These are phyloP conservation scores for Yamadazyma insecticola DNA, from an alignment of 805 yeast genomes.

Conservation along the genomic window DNA sequence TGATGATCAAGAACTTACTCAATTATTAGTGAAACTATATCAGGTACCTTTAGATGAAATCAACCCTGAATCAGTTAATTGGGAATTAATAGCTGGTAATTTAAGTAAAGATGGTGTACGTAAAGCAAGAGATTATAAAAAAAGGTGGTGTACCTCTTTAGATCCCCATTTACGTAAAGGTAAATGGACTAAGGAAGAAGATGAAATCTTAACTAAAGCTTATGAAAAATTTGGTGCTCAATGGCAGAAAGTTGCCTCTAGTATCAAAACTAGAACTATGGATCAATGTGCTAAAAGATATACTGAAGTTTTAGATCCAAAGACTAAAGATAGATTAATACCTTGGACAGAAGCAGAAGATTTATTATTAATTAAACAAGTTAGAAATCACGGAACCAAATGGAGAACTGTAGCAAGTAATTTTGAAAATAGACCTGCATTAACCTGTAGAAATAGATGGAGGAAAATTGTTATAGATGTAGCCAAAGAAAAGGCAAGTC, in stretches of 20 bases:
- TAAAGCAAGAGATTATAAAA: constrained; percentile 77
- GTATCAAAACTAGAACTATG: constrained; percentile 81
- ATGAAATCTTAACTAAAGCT: constrained; percentile 57
- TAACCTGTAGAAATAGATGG: constrained; percentile 92
- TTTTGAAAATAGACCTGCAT: constrained; percentile 76
- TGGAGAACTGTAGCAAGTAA: constrained; percentile 79
- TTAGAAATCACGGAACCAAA: constrained; percentile 72
- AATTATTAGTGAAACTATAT: constrained; percentile 35
- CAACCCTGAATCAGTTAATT: constrained; percentile 43
- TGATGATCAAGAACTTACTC: constrained; percentile 57
- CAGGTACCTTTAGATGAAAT: constrained; percentile 17
- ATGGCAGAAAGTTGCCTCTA: constrained; percentile 80
- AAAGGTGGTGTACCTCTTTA: constrained; percentile 81
- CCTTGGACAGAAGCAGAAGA: constrained; percentile 84
- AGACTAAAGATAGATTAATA: constrained; percentile 67
- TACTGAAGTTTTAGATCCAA: constrained; percentile 82
- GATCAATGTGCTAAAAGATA: constrained; percentile 94
- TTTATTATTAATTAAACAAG: constrained; percentile 58
- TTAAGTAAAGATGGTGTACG: constrained; percentile 42
- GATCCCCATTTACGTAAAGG: constrained; percentile 83
- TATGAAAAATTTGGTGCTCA: constrained; percentile 67
- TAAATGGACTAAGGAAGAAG: constrained; percentile 82
- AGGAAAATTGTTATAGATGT: constrained; percentile 77
- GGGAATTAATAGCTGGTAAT: constrained; percentile 53
- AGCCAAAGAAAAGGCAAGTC: constrained; percentile 59